These are phyloP conservation scores for Trichoderma sp. DNA, from an alignment of 2,329 filamentous ascomycete genomes.

Conservation along the genomic window DNA sequence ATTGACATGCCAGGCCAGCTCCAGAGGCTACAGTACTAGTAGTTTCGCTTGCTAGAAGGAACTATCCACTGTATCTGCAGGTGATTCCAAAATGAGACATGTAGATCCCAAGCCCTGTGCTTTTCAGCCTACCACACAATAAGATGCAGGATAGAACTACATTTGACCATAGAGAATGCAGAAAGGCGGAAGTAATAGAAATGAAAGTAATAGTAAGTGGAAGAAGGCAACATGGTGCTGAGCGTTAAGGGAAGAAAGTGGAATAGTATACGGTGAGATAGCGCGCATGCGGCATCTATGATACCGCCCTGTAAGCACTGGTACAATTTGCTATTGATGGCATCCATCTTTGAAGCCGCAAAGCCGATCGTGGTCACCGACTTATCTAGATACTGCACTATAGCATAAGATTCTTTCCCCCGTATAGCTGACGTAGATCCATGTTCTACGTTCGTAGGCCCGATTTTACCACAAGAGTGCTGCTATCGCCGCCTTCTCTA, in stretches of 20 bases:
- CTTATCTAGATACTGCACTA: not conserved
- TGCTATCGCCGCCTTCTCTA: not conserved
- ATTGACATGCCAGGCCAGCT: slow-evolving; percentile 18
- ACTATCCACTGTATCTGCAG: not conserved
- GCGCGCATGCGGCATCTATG: not conserved
- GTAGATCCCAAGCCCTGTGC: not conserved
- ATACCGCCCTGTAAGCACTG: not conserved
- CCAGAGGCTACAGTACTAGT: not conserved
- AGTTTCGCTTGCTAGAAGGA: not conserved
- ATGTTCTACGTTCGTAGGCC: not conserved
- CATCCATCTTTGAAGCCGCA: not conserved
- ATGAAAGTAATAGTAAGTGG: too few species aligned
- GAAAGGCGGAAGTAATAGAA: too few species aligned
- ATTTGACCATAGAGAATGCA: not conserved
- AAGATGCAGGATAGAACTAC: not conserved
- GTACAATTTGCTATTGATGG: not conserved
- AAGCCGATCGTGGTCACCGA: not conserved
- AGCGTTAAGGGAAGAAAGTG: too few species aligned
- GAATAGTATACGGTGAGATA: too few species aligned
- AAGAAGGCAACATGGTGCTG: too few species aligned
- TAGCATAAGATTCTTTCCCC: not conserved
- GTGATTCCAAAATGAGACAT: not conserved
- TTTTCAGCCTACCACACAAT: not conserved
- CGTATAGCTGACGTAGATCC: not conserved
- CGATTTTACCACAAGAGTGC: not conserved